Evolutionary conservation across 148 eudicot species (phyloP), one percentile per base, ranked within the genome.

Genomic region (Rhododendron mucronatum): DNA sequence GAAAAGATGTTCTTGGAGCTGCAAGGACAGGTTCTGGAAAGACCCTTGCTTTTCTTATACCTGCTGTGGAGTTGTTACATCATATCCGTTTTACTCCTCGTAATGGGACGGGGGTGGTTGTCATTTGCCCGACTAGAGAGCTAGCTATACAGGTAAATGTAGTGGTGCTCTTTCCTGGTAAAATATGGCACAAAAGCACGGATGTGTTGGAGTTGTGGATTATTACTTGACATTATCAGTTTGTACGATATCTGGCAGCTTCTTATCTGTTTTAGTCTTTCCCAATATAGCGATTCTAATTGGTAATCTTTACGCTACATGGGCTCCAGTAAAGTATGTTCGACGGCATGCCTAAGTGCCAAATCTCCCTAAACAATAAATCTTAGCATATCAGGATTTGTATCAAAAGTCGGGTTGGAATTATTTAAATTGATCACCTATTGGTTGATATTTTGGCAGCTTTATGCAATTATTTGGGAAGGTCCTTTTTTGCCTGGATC

Each of bases 21-120:
- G 99, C 99, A 82, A 94, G 99, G 85, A 97, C 99, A 59, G 99
- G 99, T 89, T 95, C 99, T 15, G 99, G 99, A 57, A 97, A 95
- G 91, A 97, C 99, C 79, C 98, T 95, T 88, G 99, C 99, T 20
- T 97, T 97, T 88, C 91, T 97, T 71, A 75, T 97, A 83, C 99
- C 99, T 61, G 98, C 98, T 20, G 93, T 96, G 48, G 99, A 96
- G 89, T 57, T 95, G 84, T 78, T 96, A 85, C 89, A 91, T 87
- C 86, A 92, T 44, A 85, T 84, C 57, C 91, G 84, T 20, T 96
- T 94, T 80, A 84, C 91, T 57, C 94, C 98, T 81, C 99, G 99
- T 41, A 95, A 96, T 86, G 99, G 99, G 80, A 91, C 90, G 30
- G 98, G 98, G 84, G 98, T 91, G 76, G 61, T 97, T 84, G 88